Base-by-base conservation (phyloP, 1,284 basidiomycete species). In the Melampsora larici-populina region DNA sequence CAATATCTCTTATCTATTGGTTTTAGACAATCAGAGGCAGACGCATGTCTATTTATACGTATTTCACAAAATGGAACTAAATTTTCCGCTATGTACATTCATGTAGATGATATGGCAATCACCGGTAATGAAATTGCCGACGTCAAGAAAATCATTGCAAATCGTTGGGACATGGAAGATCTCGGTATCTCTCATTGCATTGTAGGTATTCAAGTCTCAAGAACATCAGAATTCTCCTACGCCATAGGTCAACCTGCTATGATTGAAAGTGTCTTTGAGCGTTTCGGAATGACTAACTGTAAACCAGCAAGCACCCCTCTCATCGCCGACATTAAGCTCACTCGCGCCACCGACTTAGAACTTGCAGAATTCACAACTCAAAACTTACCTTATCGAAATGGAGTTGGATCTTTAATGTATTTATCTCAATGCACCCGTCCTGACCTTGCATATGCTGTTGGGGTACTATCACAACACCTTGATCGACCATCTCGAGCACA, bases 381-480 rank as follows among this genome's bases (percentile, higher is more conserved):
- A 15, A 62, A 62, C 58, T 11, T 21, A 15, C 18, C 17, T 62
- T 62, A 62, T 26, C 11, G 17, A 62, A 21, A 11, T 18, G 58
- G 18, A 17, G 26, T 66, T 66, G 64, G 64, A 40, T n/a, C n/a
- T n/a, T n/a, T n/a, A n/a, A n/a, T n/a, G n/a, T n/a, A n/a, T n/a
- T n/a, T n/a, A n/a, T n/a, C n/a, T n/a, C n/a, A n/a, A n/a, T n/a
- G n/a, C n/a, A n/a, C n/a, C n/a, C n/a, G n/a, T n/a, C n/a, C n/a
- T 33, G 64, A 66, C 24, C 26, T 66, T 33, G 7, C 33, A 13
- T 66, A 66, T 36, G n/a, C n/a, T n/a, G n/a, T n/a, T n/a, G n/a
- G n/a, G n/a, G n/a, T n/a, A n/a, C n/a, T n/a, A n/a, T n/a, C 64
- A 31, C 64, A 66, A 66, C 29, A n/a, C 33, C 64, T 66, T 11